Evolutionary conservation across 2,329 filamentous ascomycete species (phyloP).

Genomic region (Botryosphaeria dothidea): DNA sequence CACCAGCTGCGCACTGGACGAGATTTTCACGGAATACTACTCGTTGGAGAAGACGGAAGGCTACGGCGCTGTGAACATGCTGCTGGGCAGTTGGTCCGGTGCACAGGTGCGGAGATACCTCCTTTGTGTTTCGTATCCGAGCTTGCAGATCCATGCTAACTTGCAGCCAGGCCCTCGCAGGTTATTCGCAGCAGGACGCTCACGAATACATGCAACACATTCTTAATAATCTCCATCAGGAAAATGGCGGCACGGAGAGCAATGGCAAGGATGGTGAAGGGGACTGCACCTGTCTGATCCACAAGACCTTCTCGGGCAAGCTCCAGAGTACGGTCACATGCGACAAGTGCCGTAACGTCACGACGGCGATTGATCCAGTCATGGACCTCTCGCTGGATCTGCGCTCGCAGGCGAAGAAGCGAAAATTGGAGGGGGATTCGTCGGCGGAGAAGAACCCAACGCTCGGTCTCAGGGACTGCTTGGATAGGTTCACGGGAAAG

Average conservation of each 20-base stretch:
- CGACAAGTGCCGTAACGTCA: slow-evolving; percentile 80
- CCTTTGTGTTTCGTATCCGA: not conserved
- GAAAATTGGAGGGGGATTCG: slow-evolving; percentile 49
- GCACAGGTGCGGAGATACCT: slow-evolving; percentile 59
- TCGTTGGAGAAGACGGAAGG: slow-evolving; percentile 80
- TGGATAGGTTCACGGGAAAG: slow-evolving; percentile 83
- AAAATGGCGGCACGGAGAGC: slow-evolving; percentile 63
- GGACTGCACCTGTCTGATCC: slow-evolving; percentile 83
- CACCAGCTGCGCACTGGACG: slow-evolving; percentile 62
- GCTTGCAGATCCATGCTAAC: not conserved
- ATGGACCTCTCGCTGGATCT: slow-evolving; percentile 87
- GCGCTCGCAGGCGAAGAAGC: slow-evolving; percentile 71
- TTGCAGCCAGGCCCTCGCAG: slow-evolving; percentile 55
- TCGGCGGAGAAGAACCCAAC: slow-evolving; percentile 31
- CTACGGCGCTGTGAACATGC: slow-evolving; percentile 85
- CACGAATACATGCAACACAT: slow-evolving; percentile 98
- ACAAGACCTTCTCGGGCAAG: slow-evolving; percentile 92
- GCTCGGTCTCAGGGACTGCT: slow-evolving; percentile 58
- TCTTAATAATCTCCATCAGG: slow-evolving; percentile 81
- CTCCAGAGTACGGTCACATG: slow-evolving; percentile 89
- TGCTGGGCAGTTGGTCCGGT: slow-evolving; percentile 87
- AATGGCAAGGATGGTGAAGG: slow-evolving; percentile 22
- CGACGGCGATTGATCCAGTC: slow-evolving; percentile 82
- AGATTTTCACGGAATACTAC: slow-evolving; percentile 65
- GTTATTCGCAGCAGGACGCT: slow-evolving; percentile 93